These are phyloP conservation scores for Ascomycota sp. DNA, from an alignment of 2,329 filamentous ascomycete species.

Conservation along the genomic window DNA sequence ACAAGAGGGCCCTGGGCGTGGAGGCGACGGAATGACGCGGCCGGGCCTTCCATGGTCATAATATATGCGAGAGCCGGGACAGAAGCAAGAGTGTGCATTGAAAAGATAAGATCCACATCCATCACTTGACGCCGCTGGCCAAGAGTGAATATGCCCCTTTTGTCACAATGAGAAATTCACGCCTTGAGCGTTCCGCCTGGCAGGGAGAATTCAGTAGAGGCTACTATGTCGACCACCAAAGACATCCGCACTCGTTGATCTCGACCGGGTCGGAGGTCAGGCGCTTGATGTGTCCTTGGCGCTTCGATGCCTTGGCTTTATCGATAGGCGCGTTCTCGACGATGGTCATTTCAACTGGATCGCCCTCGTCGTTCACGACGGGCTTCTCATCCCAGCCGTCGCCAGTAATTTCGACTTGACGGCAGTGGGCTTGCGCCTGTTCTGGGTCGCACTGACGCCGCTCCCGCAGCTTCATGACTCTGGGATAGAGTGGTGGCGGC, in stretches of 20 bases:
- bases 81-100: not conserved
- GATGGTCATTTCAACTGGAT: conserved; percentile 22
- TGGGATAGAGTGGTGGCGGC: conserved; percentile 22
- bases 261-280: conserved; percentile 8
- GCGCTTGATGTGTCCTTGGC: conserved; percentile 1
- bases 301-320: not conserved
- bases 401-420: conserved; percentile 23
- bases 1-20: too few species aligned
- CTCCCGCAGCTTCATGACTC: conserved; percentile 33
- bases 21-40: too few species aligned
- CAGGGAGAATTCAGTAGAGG: too few species aligned
- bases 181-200: too few species aligned
- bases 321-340: conserved; percentile 11
- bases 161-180: not conserved
- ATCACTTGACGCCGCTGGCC: not conserved
- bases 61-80: not conserved
- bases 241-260: conserved; percentile 30
- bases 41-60: too few species aligned
- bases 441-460: conserved; percentile 19
- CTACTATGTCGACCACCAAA: conserved; percentile 27
- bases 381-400: conserved; percentile 16
- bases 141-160: not conserved
- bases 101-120: not conserved
- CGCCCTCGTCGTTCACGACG: conserved; percentile 15
- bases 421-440: conserved; percentile 20